These are phyloP conservation scores for Gossypium longicalyx DNA, from an alignment of 345 rosid genomes.

Conservation along the genomic window DNA sequence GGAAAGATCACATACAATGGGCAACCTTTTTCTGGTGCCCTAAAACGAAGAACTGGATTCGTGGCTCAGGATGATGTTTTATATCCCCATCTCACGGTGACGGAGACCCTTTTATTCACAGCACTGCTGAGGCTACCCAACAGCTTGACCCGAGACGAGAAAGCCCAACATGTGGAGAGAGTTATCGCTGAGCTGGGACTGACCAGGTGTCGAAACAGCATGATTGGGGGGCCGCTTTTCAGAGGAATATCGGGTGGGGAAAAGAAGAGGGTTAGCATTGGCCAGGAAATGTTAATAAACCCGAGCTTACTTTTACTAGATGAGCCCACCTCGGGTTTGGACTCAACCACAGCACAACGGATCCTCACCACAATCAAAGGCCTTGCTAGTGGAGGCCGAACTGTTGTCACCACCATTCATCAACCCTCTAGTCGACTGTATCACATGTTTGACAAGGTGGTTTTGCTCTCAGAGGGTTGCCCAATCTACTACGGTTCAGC, in stretches of 20 bases:
- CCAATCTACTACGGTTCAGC: constrained; percentile 88
- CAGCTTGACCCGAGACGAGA: constrained; percentile 57
- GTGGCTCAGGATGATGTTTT: constrained; percentile 93
- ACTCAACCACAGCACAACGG: constrained; percentile 90
- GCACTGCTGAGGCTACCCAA: constrained; percentile 87
- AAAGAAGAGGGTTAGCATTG: constrained; percentile 93
- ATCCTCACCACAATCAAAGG: constrained; percentile 74
- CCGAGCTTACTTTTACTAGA: constrained; percentile 87
- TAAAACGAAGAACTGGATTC: constrained; percentile 80
- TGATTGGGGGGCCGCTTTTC: constrained; percentile 95
- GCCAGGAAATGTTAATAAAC: constrained; percentile 96
- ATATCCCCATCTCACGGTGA: constrained; percentile 92
- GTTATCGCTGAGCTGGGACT: constrained; percentile 70
- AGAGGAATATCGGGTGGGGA: constrained; percentile 98
- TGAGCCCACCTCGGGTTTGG: constrained; percentile 97
- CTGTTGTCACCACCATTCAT: constrained; percentile 89
- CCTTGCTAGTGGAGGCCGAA: constrained; percentile 80
- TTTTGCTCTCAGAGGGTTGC: constrained; percentile 80
- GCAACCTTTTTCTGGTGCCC: constrained; percentile 69
- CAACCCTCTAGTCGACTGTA: constrained; percentile 95
- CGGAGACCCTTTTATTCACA: constrained; percentile 84
- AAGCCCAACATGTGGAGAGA: constrained; percentile 70
- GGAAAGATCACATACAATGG: constrained; percentile 91
- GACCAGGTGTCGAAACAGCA: constrained; percentile 65
- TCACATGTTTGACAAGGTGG: constrained; percentile 95